Evolutionary conservation across 1,284 basidiomycete species (phyloP).

Genomic region (Trichosporon sp.): DNA sequence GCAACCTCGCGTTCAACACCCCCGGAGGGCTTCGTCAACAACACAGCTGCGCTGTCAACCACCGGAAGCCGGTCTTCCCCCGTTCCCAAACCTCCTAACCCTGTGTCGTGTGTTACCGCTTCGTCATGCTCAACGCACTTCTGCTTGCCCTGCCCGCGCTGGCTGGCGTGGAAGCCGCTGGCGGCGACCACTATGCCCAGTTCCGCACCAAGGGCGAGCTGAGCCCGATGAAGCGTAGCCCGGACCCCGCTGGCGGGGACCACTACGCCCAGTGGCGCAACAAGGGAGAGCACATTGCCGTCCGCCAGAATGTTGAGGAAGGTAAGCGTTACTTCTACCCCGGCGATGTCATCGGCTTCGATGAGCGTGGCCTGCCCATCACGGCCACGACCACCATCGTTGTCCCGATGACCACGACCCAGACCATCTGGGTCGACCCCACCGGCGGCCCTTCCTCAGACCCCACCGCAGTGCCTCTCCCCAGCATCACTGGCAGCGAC

Average conservation of each 20-base stretch:
- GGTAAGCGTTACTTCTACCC: not conserved
- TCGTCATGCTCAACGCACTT: conserved; percentile 13
- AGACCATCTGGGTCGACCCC: conserved; percentile 43
- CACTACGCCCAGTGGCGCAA: conserved; percentile 16
- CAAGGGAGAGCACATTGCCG: not conserved
- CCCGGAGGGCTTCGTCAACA: not conserved
- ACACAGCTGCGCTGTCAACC: conserved; percentile 15
- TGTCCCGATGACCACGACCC: conserved; percentile 39
- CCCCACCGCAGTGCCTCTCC: not conserved
- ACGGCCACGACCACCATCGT: conserved; percentile 45
- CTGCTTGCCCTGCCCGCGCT: conserved; percentile 19
- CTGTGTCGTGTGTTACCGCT: not conserved
- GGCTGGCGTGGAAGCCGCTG: conserved; percentile 9
- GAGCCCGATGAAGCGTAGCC: conserved; percentile 1
- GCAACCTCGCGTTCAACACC: conserved; percentile 11
- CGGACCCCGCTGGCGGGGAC: conserved; percentile 12
- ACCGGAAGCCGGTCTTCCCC: conserved; percentile 20
- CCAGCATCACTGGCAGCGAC: conserved; percentile 4
- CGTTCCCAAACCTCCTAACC: not conserved
- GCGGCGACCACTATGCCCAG: conserved; percentile 21
- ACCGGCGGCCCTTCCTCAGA: conserved; percentile 13
- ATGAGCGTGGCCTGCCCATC: conserved; percentile 42
- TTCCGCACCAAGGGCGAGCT: conserved; percentile 4
- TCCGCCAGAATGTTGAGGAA: conserved; percentile 1
- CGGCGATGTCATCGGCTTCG: conserved; percentile 16